These are phyloP conservation scores for Berkeleyomyces basicola DNA, from an alignment of 2,329 filamentous ascomycete species.

Conservation along the genomic window DNA sequence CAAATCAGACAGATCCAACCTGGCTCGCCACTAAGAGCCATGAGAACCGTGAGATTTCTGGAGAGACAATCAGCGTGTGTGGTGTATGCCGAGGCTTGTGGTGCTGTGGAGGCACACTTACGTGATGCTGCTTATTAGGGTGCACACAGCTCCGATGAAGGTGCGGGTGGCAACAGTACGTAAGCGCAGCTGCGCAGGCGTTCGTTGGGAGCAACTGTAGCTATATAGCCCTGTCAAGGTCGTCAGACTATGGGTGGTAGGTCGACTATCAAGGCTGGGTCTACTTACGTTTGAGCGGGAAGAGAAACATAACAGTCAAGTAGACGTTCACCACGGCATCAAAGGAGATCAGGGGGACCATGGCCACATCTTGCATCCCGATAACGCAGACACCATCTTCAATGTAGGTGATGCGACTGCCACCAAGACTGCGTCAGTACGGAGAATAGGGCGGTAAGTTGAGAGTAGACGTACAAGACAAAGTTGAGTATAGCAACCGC, in stretches of 20 bases:
- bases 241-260: background rate
- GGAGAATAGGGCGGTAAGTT: background rate
- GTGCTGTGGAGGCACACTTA: conserved; percentile 21
- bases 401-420: conserved; percentile 39
- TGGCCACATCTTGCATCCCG: conserved; percentile 39
- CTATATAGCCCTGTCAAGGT: conserved; percentile 32
- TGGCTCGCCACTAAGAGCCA: conserved; percentile 42
- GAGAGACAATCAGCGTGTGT: background rate
- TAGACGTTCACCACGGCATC: conserved; percentile 47
- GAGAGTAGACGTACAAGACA: conserved; percentile 31
- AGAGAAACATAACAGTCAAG: conserved; percentile 44
- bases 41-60: conserved; percentile 42
- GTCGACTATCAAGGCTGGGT: background rate
- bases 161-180: conserved; percentile 39
- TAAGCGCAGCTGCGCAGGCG: conserved; percentile 26
- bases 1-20: conserved; percentile 50
- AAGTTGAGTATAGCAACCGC: conserved; percentile 41
- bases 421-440: background rate
- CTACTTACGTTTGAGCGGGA: conserved; percentile 37
- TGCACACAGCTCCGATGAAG: conserved; percentile 41
- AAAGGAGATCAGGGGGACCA: conserved; percentile 45
- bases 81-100: background rate
- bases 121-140: conserved; percentile 40
- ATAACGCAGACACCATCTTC: conserved; percentile 41
- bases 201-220: conserved; percentile 31